Base-by-base conservation (phyloP, 2,329 filamentous ascomycete species). In the Pseudocercospora fuligena region DNA sequence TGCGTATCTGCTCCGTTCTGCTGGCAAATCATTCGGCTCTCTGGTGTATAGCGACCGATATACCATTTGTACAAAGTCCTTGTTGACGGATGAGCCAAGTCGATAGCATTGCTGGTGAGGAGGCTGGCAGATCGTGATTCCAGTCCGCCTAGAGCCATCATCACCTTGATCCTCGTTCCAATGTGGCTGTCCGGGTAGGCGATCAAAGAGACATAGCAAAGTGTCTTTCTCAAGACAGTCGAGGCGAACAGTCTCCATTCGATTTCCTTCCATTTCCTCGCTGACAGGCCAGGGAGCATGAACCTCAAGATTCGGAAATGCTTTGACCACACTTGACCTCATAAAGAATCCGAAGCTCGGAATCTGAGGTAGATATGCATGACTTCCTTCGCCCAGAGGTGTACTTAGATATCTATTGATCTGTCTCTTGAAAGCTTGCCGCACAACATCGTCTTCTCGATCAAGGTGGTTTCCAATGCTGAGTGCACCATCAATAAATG, bases 401-500 rank as follows among this genome's bases (percentile, higher is more conserved):
- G 56, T 33, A 23, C n/a, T 25, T 5, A 60, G 31, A n/a, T 60
- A 60, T 9, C 56, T 25, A 23, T 64, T 60, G 21, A 60, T 25
- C 12, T 36, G 40, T 23, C 25, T 25, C 36, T 63, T 63, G 53
- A 63, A 58, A n/a, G 61, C 51, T 21, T 59, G 51, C 12, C 62
- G 54, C 21, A 60, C 57, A 5, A 57, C 23, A 54, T 66, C 57
- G 36, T 67, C 40, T 5, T 54, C 46, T 47, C 33, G 51, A 21
- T 67, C 66, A 5, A 61, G 43, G 33, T 67, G 66, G 12, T 67
- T 67, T 7, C 56, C 66, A 4, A 66, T 54, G 27, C 64, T 64
- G 16, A 68, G 57, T 14, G 66, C 66, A 3, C 66, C 66, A 47
- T 68, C 66, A n/a, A 68, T 51, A 16, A 64, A 61, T 19, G 60